A percentile compares a stretch with the other conserved stretches of the same genome.
Evolutionary conservation across 441 rosid genomes (phyloP).

Genomic region (Omphalea diandra): DNA sequence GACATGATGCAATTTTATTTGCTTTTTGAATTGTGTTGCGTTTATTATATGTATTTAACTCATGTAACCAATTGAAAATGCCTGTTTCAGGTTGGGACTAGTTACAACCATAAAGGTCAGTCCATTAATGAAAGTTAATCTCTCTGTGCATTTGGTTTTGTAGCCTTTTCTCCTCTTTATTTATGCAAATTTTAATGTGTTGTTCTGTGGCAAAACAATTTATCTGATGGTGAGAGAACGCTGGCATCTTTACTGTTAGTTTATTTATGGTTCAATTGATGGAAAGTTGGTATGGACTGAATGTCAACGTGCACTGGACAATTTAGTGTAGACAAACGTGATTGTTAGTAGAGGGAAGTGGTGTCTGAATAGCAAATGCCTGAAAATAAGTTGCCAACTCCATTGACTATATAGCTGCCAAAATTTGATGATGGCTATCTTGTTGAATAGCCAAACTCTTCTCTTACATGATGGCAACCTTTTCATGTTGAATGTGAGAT

Average conservation of each 20-base stretch:
- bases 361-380: not conserved
- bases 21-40: not conserved
- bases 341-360: not conserved
- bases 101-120: conserved; percentile 43
- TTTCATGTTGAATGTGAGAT: not conserved
- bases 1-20: not conserved
- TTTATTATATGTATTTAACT: conserved; percentile 11
- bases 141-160: not conserved
- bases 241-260: not conserved
- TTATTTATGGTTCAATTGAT: not conserved
- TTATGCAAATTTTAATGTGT: not conserved
- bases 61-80: conserved; percentile 20
- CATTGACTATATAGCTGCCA: not conserved
- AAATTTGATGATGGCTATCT: not conserved
- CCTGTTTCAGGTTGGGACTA: conserved; percentile 52
- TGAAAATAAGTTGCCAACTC: not conserved
- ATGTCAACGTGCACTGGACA: not conserved
- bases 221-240: not conserved
- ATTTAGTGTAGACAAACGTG: no score
- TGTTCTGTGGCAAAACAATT: not conserved
- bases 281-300: not conserved
- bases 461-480: not conserved
- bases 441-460: not conserved
- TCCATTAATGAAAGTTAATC: conserved; percentile 13
- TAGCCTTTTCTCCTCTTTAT: not conserved